A percentile compares a stretch with the other conserved stretches of the same genome.
These are phyloP conservation scores for Datisca glomerata DNA, from an alignment of 306 rosid species.

Conservation along the genomic window DNA sequence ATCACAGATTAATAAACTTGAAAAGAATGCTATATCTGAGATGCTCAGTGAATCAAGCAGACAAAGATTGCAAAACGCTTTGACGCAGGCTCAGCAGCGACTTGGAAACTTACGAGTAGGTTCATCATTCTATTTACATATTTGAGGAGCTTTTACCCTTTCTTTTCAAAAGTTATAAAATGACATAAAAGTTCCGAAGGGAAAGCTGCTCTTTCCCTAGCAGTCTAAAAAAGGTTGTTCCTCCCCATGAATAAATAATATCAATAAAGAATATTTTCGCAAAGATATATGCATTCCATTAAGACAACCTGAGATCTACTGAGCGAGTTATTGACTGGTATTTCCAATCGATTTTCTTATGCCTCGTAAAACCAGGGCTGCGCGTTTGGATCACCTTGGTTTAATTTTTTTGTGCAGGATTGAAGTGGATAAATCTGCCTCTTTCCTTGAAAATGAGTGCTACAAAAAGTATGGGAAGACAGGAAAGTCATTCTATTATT, in stretches of 20 bases:
- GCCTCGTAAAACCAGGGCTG: no score
- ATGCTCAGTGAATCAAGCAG: conserved; percentile 58
- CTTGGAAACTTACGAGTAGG: conserved; percentile 55
- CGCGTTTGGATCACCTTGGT: not conserved
- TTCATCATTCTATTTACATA: conserved; percentile 2
- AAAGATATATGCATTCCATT: no score
- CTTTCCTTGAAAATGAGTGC: conserved; percentile 78
- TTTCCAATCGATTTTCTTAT: no score
- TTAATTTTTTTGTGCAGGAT: conserved; percentile 34
- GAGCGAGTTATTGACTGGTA: no score
- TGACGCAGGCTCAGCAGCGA: conserved; percentile 62
- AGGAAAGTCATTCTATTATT: conserved; percentile 86
- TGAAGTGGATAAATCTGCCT: conserved; percentile 44
- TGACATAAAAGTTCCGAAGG: no score
- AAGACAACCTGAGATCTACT: no score
- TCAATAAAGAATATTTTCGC: no score
- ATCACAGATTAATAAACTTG: conserved; percentile 44
- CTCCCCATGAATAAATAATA: no score
- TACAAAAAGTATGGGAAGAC: conserved; percentile 63
- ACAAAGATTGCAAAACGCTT: conserved; percentile 50
- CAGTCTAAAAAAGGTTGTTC: no score
- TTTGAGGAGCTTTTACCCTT: no score
- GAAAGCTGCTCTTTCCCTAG: no score
- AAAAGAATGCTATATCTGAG: conserved; percentile 54
- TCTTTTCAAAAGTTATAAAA: no score